phyloP scores from a whole-genome alignment of 345 rosid genomes.

The Sapria himalayana region DNA sequence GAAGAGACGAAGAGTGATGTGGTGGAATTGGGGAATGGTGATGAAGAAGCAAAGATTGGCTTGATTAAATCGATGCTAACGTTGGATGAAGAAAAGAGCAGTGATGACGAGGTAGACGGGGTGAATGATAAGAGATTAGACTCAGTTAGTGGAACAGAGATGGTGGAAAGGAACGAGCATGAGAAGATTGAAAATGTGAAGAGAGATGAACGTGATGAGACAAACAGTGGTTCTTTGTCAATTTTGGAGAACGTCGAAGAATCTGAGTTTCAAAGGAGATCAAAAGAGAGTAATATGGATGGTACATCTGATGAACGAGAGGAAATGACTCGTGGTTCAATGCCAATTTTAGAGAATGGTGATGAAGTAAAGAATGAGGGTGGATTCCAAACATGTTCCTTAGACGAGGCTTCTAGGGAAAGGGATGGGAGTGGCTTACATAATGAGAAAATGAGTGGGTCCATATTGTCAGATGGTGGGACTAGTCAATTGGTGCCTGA shows the following conservation, averaged over 20 bases:
- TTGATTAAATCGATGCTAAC: conserved; percentile 4
- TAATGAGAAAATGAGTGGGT: too few species aligned
- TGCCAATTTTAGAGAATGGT: conserved; percentile 1
- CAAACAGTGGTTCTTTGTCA: conserved; percentile 9
- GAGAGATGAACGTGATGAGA: neutral
- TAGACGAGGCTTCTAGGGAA: too few species aligned
- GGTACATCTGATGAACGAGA: neutral
- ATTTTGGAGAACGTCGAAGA: neutral
- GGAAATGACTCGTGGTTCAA: conserved; percentile 1
- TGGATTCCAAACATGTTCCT: too few species aligned
- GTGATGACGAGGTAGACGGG: conserved; percentile 9
- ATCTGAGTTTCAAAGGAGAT: neutral
- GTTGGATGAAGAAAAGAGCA: conserved; percentile 5
- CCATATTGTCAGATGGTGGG: too few species aligned
- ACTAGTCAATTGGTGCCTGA: conserved; percentile 7
- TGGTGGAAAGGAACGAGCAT: conserved; percentile 9
- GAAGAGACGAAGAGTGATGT: conserved; percentile 62
- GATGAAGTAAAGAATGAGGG: conserved; percentile 6
- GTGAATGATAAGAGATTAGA: conserved; percentile 14
- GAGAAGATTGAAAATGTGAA: neutral
- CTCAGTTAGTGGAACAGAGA: conserved; percentile 24
- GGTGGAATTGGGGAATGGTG: conserved; percentile 17
- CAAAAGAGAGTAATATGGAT: neutral
- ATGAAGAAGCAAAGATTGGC: conserved; percentile 6
- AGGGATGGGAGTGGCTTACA: too few species aligned